These are phyloP conservation scores for Botrytis medusae DNA, from an alignment of 2,329 filamentous ascomycete species.

Conservation along the genomic window DNA sequence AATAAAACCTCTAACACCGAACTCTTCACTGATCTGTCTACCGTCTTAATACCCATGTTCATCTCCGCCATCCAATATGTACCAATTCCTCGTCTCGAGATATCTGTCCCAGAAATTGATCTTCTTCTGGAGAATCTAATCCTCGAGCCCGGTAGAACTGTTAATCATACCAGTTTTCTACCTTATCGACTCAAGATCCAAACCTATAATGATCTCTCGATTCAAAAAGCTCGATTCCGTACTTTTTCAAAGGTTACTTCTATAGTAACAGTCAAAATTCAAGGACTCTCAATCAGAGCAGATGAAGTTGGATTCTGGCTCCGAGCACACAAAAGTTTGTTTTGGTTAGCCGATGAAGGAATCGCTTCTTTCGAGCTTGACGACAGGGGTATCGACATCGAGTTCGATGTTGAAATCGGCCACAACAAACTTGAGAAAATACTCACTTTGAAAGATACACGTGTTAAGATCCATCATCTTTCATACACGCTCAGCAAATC, in stretches of 20 bases:
- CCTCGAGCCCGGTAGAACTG: constrained; percentile 79
- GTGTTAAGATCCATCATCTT: constrained; percentile 83
- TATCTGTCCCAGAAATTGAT: constrained; percentile 80
- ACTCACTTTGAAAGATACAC: constrained; percentile 71
- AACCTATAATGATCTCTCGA: constrained; percentile 82
- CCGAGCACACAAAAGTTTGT: constrained; percentile 71
- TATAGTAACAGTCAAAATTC: constrained; percentile 72
- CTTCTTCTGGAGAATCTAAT: constrained; percentile 88
- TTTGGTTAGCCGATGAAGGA: constrained; percentile 77
- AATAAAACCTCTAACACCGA: constrained; percentile 66
- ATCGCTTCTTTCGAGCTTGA: constrained; percentile 85
- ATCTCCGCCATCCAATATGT: constrained; percentile 80
- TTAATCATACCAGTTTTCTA: constrained; percentile 85
- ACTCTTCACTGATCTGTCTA: constrained; percentile 71
- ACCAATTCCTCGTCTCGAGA: constrained; percentile 86
- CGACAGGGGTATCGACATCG: constrained; percentile 81
- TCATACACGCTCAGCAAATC: constrained; percentile 74
- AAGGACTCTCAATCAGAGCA: constrained; percentile 79
- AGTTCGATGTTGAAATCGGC: constrained; percentile 80
- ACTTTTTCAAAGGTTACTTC: constrained; percentile 66
- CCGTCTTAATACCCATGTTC: constrained; percentile 77
- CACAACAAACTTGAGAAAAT: constrained; percentile 78
- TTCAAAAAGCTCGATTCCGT: constrained; percentile 72
- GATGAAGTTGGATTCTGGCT: constrained; percentile 91
- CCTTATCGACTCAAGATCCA: constrained; percentile 80